A percentile compares a stretch with the other conserved stretches of the same genome.
Conservation (phyloP, 148 eudicot species). For the Vaccinium darrowii region DNA sequence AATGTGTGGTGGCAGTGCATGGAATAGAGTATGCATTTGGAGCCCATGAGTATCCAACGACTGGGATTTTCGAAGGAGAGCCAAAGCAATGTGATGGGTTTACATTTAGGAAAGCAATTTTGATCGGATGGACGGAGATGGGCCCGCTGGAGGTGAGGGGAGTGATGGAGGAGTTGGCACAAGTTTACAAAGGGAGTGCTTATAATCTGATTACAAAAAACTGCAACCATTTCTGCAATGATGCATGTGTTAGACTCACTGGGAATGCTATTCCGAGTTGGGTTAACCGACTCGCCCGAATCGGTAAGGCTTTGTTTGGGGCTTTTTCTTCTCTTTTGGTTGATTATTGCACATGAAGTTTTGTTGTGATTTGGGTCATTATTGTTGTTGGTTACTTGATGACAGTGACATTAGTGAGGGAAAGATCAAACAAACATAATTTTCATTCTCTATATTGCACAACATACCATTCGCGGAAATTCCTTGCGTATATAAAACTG, state of each 20-base stretch:
- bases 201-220: slow-evolving; percentile 46
- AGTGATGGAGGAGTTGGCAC: slow-evolving; percentile 38
- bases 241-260: slow-evolving; percentile 40
- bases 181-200: slow-evolving; percentile 36
- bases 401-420: background rate
- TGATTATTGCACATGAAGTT: background rate
- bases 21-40: slow-evolving; percentile 49
- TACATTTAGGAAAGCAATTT: slow-evolving; percentile 35
- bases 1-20: slow-evolving; percentile 29
- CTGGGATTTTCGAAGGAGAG: slow-evolving; percentile 48
- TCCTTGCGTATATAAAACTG: background rate
- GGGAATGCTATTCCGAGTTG: slow-evolving; percentile 42
- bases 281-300: slow-evolving; percentile 52
- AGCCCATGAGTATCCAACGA: slow-evolving; percentile 46
- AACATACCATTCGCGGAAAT: background rate
- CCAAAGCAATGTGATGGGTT: slow-evolving; percentile 49
- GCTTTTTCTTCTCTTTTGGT: background rate
- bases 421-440: background rate
- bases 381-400: background rate
- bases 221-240: slow-evolving; percentile 54
- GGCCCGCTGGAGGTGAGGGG: slow-evolving; percentile 27
- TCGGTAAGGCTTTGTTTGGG: slow-evolving; percentile 27
- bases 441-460: background rate
- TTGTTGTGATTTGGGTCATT: background rate
- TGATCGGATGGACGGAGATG: slow-evolving; percentile 48